phyloP scores from a whole-genome alignment of 148 eudicot species.

The Rhododendron henanense region DNA sequence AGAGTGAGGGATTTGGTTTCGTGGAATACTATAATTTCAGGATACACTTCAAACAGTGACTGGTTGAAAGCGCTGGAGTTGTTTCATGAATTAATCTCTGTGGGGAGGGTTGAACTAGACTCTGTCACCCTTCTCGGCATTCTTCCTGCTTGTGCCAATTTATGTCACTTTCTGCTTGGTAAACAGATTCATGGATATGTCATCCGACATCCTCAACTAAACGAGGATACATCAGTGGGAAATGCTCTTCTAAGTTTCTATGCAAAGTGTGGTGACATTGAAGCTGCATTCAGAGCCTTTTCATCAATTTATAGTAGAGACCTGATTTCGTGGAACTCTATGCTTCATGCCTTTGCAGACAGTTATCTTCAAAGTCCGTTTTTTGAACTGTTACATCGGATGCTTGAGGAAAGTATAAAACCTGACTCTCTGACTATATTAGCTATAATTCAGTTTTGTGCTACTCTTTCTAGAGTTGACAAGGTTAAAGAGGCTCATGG shows the following conservation, averaged over 20 bases:
- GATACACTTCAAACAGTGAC: slow-evolving; percentile 45
- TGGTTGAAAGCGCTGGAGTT: slow-evolving; percentile 45
- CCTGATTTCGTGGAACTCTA: slow-evolving; percentile 69
- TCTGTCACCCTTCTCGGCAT: slow-evolving; percentile 56
- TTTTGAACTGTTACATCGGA: slow-evolving; percentile 29
- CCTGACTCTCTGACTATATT: slow-evolving; percentile 63
- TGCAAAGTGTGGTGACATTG: slow-evolving; percentile 44
- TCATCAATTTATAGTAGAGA: slow-evolving; percentile 37
- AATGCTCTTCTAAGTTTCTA: slow-evolving; percentile 63
- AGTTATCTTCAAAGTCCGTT: slow-evolving; percentile 29
- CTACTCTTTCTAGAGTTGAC: slow-evolving; percentile 23
- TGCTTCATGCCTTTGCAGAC: slow-evolving; percentile 52
- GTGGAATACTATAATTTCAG: slow-evolving; percentile 74
- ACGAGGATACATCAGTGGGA: slow-evolving; percentile 33
- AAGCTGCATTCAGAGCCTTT: slow-evolving; percentile 44
- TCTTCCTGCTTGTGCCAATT: slow-evolving; percentile 54
- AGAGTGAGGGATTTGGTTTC: slow-evolving; percentile 50
- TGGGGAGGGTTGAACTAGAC: slow-evolving; percentile 26
- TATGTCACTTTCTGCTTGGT: slow-evolving; percentile 36
- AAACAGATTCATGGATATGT: slow-evolving; percentile 64
- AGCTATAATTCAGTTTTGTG: slow-evolving; percentile 50
- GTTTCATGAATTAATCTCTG: slow-evolving; percentile 38
- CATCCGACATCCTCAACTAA: slow-evolving; percentile 31
- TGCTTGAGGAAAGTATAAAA: slow-evolving; percentile 41
- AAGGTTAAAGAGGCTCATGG: slow-evolving; percentile 70